Conservation (phyloP, 225 moss, liverwort and hornwort species). For the Straminergon stramineum region DNA sequence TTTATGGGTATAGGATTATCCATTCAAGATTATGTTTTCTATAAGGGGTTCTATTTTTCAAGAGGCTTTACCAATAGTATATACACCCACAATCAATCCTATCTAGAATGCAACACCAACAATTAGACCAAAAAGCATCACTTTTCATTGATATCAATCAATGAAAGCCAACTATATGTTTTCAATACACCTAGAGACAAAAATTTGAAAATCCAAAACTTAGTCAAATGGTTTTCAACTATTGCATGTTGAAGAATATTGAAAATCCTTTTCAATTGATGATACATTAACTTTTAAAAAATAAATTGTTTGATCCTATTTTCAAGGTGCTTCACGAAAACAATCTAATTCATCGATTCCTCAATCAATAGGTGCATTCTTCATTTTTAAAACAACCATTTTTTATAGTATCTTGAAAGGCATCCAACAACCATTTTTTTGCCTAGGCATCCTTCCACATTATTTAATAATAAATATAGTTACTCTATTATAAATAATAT, state of each 20-base stretch:
- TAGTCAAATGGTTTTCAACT: fast-evolving
- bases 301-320: neutral
- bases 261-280: neutral
- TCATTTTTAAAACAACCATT: too few species aligned
- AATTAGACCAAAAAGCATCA: too few species aligned
- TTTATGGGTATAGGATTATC: neutral
- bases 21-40: neutral
- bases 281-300: too few species aligned
- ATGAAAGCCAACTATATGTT: too few species aligned
- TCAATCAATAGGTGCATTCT: neutral
- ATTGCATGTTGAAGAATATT: neutral
- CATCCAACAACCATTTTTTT: neutral
- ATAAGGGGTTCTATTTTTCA: neutral
- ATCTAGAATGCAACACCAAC: too few species aligned
- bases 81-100: neutral
- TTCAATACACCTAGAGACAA: too few species aligned
- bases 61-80: neutral
- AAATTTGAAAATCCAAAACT: neutral
- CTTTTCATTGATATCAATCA: too few species aligned
- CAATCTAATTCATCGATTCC: fast-evolving
- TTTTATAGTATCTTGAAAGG: neutral
- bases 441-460: neutral
- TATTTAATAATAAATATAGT: neutral
- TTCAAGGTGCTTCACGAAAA: neutral
- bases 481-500: neutral